phyloP scores from a whole-genome alignment of 176 grass and related monocot genomes.

The Avena eriantha region DNA sequence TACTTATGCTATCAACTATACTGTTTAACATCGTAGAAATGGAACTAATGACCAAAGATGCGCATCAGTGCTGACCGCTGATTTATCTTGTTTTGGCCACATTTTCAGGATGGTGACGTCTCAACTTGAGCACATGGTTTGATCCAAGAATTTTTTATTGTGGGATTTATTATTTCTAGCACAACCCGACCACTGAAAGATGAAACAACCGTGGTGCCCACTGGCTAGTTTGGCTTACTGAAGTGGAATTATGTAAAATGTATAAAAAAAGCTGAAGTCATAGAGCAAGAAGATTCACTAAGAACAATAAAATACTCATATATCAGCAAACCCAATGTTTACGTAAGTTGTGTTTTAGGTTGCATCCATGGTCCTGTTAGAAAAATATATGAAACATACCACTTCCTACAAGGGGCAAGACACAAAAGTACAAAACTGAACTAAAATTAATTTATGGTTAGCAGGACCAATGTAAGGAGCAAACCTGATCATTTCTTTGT shows the following conservation, averaged over 20 bases:
- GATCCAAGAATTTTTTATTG: not conserved
- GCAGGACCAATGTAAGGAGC: conserved; percentile 9
- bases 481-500: conserved; percentile 99
- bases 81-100: conserved; percentile 4
- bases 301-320: not conserved
- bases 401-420: conserved; percentile 29
- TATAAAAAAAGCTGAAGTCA: not conserved
- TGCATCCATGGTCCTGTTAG: not conserved
- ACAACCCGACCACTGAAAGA: not conserved
- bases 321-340: conserved; percentile 16
- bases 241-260: not conserved
- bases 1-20: not conserved
- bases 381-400: conserved; percentile 22
- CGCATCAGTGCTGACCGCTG: not conserved
- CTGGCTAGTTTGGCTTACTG: not conserved
- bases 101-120: conserved; percentile 7
- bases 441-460: not conserved
- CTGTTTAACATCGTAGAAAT: not conserved
- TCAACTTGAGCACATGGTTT: not conserved
- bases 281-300: conserved; percentile 4
- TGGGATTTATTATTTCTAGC: not conserved
- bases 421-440: conserved; percentile 16
- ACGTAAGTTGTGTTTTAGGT: conserved; percentile 4
- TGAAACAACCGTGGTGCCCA: not conserved
- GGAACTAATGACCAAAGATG: not conserved